Evolutionary conservation across 805 yeast species (phyloP).

Genomic region (Barnettozyma sucrosica): DNA sequence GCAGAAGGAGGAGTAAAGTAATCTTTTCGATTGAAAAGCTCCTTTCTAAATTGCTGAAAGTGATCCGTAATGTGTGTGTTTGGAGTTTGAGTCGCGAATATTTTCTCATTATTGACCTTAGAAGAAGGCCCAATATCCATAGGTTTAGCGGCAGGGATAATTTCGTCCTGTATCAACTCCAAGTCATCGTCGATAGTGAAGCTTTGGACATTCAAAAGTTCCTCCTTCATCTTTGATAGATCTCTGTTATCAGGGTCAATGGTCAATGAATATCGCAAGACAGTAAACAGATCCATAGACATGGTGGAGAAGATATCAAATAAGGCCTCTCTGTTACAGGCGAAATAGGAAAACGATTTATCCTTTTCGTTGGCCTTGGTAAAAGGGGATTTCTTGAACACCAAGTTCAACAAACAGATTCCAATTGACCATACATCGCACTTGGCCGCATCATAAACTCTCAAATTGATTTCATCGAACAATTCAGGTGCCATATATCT

Average conservation of each 20-base stretch:
- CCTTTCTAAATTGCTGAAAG: slow-evolving; percentile 31
- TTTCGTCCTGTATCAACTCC: slow-evolving; percentile 38
- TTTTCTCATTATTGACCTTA: slow-evolving; percentile 32
- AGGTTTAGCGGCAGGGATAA: slow-evolving; percentile 16
- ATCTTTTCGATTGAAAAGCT: slow-evolving; percentile 56
- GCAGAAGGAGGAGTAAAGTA: slow-evolving; percentile 76
- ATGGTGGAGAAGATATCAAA: slow-evolving; percentile 89
- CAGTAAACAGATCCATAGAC: slow-evolving; percentile 83
- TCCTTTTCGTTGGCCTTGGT: slow-evolving; percentile 75
- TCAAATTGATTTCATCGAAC: slow-evolving; percentile 51
- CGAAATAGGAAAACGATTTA: slow-evolving; percentile 78
- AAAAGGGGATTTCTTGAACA: slow-evolving; percentile 88
- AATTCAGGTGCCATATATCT: slow-evolving; percentile 94
- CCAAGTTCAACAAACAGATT: slow-evolving; percentile 70
- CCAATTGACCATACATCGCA: slow-evolving; percentile 91
- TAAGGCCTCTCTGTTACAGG: slow-evolving; percentile 79
- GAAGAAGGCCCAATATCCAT: slow-evolving; percentile 14
- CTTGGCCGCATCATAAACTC: slow-evolving; percentile 69
- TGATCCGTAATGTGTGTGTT: slow-evolving; percentile 36
- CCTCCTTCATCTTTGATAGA: slow-evolving; percentile 51
- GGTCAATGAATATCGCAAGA: slow-evolving; percentile 68
- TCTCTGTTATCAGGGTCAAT: slow-evolving; percentile 85
- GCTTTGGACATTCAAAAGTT: slow-evolving; percentile 51
- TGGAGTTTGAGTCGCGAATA: slow-evolving; percentile 62
- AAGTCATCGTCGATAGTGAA: slow-evolving; percentile 83